A percentile compares a stretch with the other conserved stretches of the same genome.
Evolutionary conservation across 1,284 basidiomycete genomes (phyloP).

Genomic region (Heliocybe sulcata): DNA sequence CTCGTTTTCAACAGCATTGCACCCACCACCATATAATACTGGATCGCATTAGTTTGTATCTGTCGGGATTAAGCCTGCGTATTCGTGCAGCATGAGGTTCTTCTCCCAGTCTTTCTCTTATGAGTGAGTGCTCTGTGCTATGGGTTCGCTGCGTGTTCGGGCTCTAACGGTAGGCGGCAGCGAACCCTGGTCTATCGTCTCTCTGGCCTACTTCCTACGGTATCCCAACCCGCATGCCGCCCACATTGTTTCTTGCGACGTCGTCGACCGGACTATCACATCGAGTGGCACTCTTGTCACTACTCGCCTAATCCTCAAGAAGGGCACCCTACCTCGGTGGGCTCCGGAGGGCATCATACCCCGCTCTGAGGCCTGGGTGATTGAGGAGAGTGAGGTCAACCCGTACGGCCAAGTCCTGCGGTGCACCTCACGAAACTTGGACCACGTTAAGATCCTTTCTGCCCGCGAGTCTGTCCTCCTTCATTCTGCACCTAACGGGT

Average conservation of each 20-base stretch:
- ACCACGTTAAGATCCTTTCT: conserved; percentile 81
- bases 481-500: conserved; percentile 59
- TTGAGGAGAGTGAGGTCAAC: conserved; percentile 90
- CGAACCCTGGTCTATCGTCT: conserved; percentile 88
- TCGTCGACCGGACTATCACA: conserved; percentile 75
- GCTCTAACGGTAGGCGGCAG: conserved; percentile 28
- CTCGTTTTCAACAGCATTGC: neutral
- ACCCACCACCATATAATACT: neutral
- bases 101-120: conserved; percentile 76
- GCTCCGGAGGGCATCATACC: conserved; percentile 74
- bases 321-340: conserved; percentile 88
- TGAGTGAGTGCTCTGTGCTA: conserved; percentile 51
- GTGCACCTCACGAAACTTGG: conserved; percentile 73
- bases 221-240: conserved; percentile 96
- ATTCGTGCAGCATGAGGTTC: conserved; percentile 63
- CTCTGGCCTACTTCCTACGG: conserved; percentile 90
- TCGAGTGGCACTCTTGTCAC: conserved; percentile 76
- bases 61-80: conserved; percentile 12
- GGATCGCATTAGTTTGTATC: neutral
- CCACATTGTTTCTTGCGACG: conserved; percentile 93
- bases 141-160: neutral
- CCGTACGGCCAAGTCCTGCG: conserved; percentile 61
- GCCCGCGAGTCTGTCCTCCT: conserved; percentile 69
- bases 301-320: conserved; percentile 87
- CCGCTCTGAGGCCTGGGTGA: conserved; percentile 77